A percentile compares a stretch with the other conserved stretches of the same genome.
Evolutionary conservation across 1,284 basidiomycete genomes (phyloP).

Genomic region (Kalmanozyma brasiliensis): DNA sequence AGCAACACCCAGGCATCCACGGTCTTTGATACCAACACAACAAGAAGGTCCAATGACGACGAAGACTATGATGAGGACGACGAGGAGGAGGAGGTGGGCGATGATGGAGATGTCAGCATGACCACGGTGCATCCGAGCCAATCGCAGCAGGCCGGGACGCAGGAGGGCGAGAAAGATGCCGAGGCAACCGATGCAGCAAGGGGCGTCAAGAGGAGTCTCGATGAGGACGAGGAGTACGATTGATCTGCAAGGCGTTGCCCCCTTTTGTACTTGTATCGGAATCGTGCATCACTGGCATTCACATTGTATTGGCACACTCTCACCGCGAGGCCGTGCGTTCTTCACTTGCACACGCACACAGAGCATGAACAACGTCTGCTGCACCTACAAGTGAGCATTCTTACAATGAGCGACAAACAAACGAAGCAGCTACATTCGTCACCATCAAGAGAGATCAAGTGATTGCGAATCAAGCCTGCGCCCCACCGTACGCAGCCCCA

Average conservation of each 20-base stretch:
- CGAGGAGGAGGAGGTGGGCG: conserved; percentile 13
- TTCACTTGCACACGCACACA: too few relatives aligned
- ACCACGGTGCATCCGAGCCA: conserved; percentile 32
- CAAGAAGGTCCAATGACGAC: not conserved
- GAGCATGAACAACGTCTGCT: too few relatives aligned
- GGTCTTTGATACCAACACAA: conserved; percentile 16
- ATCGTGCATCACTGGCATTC: not conserved
- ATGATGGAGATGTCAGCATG: conserved; percentile 35
- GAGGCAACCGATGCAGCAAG: conserved; percentile 8
- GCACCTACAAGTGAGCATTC: too few relatives aligned
- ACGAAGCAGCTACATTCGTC: too few relatives aligned
- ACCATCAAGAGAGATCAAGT: too few relatives aligned
- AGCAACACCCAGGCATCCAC: conserved; percentile 14
- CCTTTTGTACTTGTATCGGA: conserved; percentile 5
- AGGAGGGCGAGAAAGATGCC: not conserved
- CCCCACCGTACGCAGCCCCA: conserved; percentile 20
- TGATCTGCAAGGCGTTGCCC: conserved; percentile 11
- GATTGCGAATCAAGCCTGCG: too few relatives aligned
- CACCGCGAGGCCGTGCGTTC: not conserved
- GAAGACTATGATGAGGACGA: conserved; percentile 42
- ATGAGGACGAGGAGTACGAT: conserved; percentile 67
- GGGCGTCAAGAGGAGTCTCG: conserved; percentile 60
- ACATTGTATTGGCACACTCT: not conserved
- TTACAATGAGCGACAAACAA: too few relatives aligned
- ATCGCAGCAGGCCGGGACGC: conserved; percentile 3